Evolutionary conservation across 148 eudicot species (phyloP).

Genomic region (Rhododendron williamsianum): DNA sequence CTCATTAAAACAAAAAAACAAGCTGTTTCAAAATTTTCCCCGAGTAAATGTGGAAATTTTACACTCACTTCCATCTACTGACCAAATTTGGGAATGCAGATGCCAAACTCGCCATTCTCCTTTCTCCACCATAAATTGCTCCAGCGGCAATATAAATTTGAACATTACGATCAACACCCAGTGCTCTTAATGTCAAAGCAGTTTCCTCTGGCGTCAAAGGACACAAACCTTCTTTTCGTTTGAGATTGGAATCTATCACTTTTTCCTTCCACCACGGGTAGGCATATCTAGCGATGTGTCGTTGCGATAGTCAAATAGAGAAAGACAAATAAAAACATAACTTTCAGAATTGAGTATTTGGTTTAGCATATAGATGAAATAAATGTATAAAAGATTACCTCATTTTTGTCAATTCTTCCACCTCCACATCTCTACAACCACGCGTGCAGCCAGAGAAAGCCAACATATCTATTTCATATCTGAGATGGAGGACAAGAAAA

Average conservation of each 20-base stretch:
- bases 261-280: conserved; percentile 91
- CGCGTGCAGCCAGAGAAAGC: conserved; percentile 79
- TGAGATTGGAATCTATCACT: conserved; percentile 54
- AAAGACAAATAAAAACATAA: conserved; percentile 3
- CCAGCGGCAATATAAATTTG: conserved; percentile 75
- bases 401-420: conserved; percentile 60
- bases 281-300: conserved; percentile 40
- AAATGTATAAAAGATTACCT: conserved; percentile 29
- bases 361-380: neutral
- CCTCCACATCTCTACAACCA: conserved; percentile 58
- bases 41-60: neutral
- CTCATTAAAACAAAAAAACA: conserved; percentile 7
- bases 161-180: conserved; percentile 49
- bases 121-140: conserved; percentile 61
- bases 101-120: conserved; percentile 53
- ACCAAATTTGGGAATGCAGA: conserved; percentile 62
- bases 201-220: conserved; percentile 79
- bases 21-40: neutral
- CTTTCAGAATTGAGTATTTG: neutral
- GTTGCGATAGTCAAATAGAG: conserved; percentile 1
- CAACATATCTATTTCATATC: conserved; percentile 83
- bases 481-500: conserved; percentile 63
- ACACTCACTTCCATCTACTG: conserved; percentile 17
- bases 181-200: conserved; percentile 45
- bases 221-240: conserved; percentile 66